Evolutionary conservation across 2,329 filamentous ascomycete species (phyloP).

Genomic region (Ramichloridium luteum): DNA sequence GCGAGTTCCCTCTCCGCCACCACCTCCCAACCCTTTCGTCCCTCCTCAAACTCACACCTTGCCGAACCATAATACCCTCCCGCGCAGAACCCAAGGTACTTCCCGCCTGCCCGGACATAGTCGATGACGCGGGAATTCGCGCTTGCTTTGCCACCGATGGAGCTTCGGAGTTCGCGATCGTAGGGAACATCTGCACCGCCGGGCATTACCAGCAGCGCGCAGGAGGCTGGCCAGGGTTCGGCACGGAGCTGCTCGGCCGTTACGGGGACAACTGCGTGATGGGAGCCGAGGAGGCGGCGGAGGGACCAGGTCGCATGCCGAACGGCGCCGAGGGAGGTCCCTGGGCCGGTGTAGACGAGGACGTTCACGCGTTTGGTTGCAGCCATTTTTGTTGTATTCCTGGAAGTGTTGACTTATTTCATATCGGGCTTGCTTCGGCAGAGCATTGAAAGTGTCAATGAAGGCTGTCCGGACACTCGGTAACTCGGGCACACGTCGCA

Average conservation of each 20-base stretch:
- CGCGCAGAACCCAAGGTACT: constrained; percentile 84
- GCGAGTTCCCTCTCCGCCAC: constrained; percentile 71
- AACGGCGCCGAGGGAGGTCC: constrained; percentile 77
- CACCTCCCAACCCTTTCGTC: constrained; percentile 69
- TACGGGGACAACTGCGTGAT: constrained; percentile 86
- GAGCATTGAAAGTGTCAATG: too few species aligned
- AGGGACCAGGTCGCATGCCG: constrained; percentile 80
- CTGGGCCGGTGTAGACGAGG: constrained; percentile 80
- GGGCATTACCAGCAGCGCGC: constrained; percentile 80
- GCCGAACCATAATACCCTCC: constrained; percentile 81
- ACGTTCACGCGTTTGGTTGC: constrained; percentile 66
- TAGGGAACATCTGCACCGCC: constrained; percentile 92
- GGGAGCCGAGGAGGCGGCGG: constrained; percentile 70
- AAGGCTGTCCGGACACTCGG: too few species aligned
- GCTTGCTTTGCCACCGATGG: constrained; percentile 52
- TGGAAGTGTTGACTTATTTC: constrained; percentile 1
- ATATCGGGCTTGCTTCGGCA: too few species aligned
- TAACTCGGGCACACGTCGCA: too few species aligned
- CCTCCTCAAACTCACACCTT: constrained; percentile 84
- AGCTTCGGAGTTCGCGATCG: constrained; percentile 61
- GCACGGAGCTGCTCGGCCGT: constrained; percentile 67
- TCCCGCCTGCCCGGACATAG: constrained; percentile 74
- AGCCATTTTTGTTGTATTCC: constrained; percentile 10
- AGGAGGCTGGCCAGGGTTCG: constrained; percentile 81
- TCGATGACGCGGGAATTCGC: constrained; percentile 76